These are phyloP conservation scores for Gossypium australe DNA, from an alignment of 345 rosid species.

Conservation along the genomic window DNA sequence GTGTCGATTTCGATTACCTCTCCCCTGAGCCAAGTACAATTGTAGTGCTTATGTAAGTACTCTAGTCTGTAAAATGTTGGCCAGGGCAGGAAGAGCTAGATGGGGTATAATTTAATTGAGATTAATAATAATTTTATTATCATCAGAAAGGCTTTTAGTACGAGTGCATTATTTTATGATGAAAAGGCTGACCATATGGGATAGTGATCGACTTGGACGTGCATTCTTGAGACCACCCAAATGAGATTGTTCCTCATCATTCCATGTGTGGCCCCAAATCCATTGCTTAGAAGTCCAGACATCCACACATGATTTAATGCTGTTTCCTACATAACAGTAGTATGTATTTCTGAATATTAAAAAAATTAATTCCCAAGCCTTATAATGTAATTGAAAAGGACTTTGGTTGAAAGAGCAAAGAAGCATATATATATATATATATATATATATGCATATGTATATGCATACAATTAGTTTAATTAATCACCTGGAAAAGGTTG, in stretches of 20 bases:
- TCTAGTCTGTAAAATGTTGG: not conserved
- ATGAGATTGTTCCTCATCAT: constrained; percentile 65
- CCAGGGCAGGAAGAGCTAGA: not conserved
- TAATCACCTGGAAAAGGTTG: constrained; percentile 53
- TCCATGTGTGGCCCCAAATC: constrained; percentile 69
- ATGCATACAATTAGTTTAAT: not conserved
- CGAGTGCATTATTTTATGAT: not conserved
- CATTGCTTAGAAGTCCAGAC: constrained; percentile 70
- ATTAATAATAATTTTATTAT: too few relatives aligned
- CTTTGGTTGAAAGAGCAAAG: not conserved
- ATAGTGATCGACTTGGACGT: constrained; percentile 48
- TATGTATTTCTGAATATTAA: not conserved
- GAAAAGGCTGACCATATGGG: constrained; percentile 46
- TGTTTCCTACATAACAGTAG: constrained; percentile 38
- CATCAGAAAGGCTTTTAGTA: too few relatives aligned
- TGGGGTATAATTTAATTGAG: too few relatives aligned
- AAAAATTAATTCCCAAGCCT: too few relatives aligned
- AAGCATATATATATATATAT: too few relatives aligned
- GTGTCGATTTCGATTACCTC: constrained; percentile 63
- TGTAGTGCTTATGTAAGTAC: not conserved
- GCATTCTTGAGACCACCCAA: constrained; percentile 73
- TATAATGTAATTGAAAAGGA: too few relatives aligned
- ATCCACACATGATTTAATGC: constrained; percentile 77
- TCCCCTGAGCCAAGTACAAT: constrained; percentile 37
- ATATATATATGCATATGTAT: too few relatives aligned